These are phyloP conservation scores for Botryotinia convoluta DNA, from an alignment of 2,329 filamentous ascomycete genomes.

Conservation along the genomic window DNA sequence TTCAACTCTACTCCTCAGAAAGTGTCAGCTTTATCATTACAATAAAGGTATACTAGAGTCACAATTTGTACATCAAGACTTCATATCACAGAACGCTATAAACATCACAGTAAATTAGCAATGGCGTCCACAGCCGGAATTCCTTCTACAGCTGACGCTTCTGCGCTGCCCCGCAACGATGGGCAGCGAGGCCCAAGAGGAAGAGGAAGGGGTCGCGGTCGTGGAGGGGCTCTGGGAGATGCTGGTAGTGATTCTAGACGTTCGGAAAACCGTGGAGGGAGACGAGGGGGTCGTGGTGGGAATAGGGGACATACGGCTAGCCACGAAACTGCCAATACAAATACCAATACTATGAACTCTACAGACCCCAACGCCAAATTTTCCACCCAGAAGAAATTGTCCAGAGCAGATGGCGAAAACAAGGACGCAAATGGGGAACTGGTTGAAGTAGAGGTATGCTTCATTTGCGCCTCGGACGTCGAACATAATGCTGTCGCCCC, in stretches of 20 bases:
- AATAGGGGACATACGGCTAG: constrained; percentile 23
- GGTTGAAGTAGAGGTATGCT: constrained; percentile 80
- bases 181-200: constrained; percentile 41
- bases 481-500: constrained; percentile 85
- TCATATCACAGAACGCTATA: constrained; percentile 1
- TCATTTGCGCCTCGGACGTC: constrained; percentile 92
- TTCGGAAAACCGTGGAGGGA: constrained; percentile 29
- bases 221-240: constrained; percentile 11
- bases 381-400: not conserved
- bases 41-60: not conserved
- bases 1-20: not conserved
- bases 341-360: constrained; percentile 9
- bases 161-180: constrained; percentile 29
- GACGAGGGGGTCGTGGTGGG: constrained; percentile 27
- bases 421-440: constrained; percentile 40
- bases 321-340: constrained; percentile 11
- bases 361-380: constrained; percentile 3
- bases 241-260: constrained; percentile 35
- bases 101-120: not conserved
- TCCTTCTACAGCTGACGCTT: constrained; percentile 22
- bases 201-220: constrained; percentile 32
- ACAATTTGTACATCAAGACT: not conserved
- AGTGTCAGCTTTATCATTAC: not conserved
- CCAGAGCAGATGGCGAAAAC: constrained; percentile 7
- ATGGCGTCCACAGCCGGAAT: constrained; percentile 21